These are phyloP conservation scores for Fusarium azukiicola DNA, from an alignment of 2,329 filamentous ascomycete species.

Conservation along the genomic window DNA sequence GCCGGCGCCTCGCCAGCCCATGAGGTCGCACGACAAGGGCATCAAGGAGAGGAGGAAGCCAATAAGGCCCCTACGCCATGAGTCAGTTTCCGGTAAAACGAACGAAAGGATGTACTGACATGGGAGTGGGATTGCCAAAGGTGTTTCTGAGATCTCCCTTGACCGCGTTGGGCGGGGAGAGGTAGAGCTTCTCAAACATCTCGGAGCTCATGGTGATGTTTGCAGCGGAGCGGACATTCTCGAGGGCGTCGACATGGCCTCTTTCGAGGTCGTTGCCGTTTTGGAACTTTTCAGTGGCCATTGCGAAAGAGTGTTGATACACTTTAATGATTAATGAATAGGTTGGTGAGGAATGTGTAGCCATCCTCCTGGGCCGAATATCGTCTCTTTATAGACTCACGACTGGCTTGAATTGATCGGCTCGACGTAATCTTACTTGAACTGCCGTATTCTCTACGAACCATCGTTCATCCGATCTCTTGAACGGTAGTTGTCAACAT, in stretches of 20 bases:
- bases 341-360: not conserved
- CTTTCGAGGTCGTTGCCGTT: conserved; percentile 16
- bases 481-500: not conserved
- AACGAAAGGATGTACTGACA: conserved; percentile 59
- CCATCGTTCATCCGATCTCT: not conserved
- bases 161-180: conserved; percentile 72
- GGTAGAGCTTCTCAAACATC: conserved; percentile 81
- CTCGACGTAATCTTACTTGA: not conserved
- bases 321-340: not conserved
- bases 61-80: conserved; percentile 67
- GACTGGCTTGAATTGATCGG: not conserved
- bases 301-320: not conserved
- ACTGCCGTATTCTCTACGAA: not conserved
- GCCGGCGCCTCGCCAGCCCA: conserved; percentile 76
- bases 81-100: not conserved
- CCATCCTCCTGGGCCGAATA: not conserved
- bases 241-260: not conserved
- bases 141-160: conserved; percentile 75
- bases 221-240: conserved; percentile 48
- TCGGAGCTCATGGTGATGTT: conserved; percentile 74
- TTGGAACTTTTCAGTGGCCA: conserved; percentile 3
- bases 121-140: conserved; percentile 80
- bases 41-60: conserved; percentile 74
- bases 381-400: not conserved
- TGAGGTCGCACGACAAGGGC: conserved; percentile 72